Evolutionary conservation across 768 basidiomycete genomes (phyloP).

Genomic region (Boletus subparvulus): DNA sequence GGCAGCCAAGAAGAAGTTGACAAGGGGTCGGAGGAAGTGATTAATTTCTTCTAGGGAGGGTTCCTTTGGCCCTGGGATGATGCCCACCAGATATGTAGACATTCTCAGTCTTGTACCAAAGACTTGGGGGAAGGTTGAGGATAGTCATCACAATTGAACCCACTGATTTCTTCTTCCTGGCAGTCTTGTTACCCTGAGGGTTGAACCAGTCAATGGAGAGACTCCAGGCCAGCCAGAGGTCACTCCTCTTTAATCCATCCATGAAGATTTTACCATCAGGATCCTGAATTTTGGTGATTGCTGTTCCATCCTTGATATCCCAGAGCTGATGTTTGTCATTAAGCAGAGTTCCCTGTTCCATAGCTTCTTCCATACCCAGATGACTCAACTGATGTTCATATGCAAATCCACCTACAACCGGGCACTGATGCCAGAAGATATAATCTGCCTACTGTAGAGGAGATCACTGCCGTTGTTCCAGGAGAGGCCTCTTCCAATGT

Average conservation of each 20-base stretch:
- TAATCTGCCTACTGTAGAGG: no score
- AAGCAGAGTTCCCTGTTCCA: constrained; percentile 20
- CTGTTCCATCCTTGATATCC: background rate
- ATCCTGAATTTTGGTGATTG: background rate
- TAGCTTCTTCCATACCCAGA: constrained; percentile 25
- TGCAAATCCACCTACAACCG: no score
- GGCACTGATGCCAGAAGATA: no score
- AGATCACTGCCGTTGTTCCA: no score
- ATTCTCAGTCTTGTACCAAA: constrained; percentile 29
- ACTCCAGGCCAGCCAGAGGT: constrained; percentile 20
- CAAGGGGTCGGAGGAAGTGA: constrained; percentile 33
- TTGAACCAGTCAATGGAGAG: constrained; percentile 34
- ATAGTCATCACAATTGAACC: constrained; percentile 15
- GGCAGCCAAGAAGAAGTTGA: constrained; percentile 32
- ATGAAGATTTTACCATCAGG: background rate
- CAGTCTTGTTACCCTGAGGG: constrained; percentile 19
- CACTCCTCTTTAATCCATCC: constrained; percentile 1
- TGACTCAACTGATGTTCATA: no score
- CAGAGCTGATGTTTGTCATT: background rate
- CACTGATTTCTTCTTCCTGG: constrained; percentile 12
- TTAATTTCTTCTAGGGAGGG: constrained; percentile 29
- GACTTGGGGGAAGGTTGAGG: constrained; percentile 23
- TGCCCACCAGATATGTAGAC: constrained; percentile 36
- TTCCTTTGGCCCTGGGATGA: constrained; percentile 39
- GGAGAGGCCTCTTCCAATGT: no score